phyloP scores from a whole-genome alignment of 1,284 basidiomycete species.

The Apiotrichum domesticum region DNA sequence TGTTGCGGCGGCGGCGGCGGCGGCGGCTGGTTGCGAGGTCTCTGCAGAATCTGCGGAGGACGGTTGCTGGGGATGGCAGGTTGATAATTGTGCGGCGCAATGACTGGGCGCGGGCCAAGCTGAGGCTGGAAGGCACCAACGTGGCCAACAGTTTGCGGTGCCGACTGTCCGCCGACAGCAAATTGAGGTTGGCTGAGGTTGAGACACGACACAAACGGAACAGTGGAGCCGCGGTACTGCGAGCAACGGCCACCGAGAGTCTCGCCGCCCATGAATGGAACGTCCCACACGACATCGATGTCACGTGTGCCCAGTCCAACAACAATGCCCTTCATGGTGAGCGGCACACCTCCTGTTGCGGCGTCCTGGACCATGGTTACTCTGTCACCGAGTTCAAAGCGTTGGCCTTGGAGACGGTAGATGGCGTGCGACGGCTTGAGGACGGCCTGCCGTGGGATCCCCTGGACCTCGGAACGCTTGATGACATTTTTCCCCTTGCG shows the following conservation, averaged over 20 bases:
- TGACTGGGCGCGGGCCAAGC: conserved; percentile 59
- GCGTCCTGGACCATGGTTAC: conserved; percentile 94
- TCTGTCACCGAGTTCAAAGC: conserved; percentile 85
- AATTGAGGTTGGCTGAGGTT: conserved; percentile 80
- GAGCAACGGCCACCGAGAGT: conserved; percentile 88
- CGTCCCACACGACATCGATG: conserved; percentile 97
- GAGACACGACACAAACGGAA: conserved; percentile 75
- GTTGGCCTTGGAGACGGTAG: conserved; percentile 83
- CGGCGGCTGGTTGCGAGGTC: conserved; percentile 47
- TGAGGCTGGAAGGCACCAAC: conserved; percentile 58
- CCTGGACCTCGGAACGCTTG: conserved; percentile 84
- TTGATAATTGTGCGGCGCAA: conserved; percentile 60
- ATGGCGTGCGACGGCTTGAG: conserved; percentile 87
- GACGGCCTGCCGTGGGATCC: conserved; percentile 87
- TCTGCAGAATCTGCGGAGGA: conserved; percentile 56
- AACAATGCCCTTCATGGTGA: conserved; percentile 88
- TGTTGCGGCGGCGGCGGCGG: conserved; percentile 1
- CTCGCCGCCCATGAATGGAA: conserved; percentile 85
- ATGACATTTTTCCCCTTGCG: conserved; percentile 59
- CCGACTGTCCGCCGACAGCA: conserved; percentile 54
- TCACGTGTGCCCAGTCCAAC: conserved; percentile 77
- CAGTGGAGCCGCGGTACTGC: conserved; percentile 76
- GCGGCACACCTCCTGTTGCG: conserved; percentile 72
- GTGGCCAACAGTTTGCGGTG: conserved; percentile 39
- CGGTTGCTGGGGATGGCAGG: conserved; percentile 44